A percentile compares a stretch with the other conserved stretches of the same genome.
Conservation (phyloP, 768 basidiomycete species). For the Phanerochaete carnosa region DNA sequence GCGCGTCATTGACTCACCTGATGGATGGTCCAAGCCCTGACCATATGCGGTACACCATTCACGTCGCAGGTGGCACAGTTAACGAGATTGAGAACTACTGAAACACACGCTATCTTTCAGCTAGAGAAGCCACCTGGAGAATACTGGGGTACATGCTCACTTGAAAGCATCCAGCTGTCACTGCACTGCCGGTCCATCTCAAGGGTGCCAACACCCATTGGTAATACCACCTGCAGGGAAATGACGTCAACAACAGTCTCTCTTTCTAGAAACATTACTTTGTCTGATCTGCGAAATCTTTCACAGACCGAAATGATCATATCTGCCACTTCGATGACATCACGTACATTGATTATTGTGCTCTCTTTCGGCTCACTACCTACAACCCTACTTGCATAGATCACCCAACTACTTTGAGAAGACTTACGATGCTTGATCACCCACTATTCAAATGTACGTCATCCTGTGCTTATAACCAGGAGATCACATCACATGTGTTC, state of each 20-base stretch:
- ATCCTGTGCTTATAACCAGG: constrained; percentile 1
- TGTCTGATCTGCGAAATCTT: constrained; percentile 9
- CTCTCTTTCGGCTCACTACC: constrained; percentile 13
- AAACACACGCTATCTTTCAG: constrained; percentile 23
- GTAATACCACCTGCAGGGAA: constrained; percentile 22
- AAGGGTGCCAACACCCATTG: constrained; percentile 8
- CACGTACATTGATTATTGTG: constrained; percentile 18
- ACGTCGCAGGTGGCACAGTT: not conserved
- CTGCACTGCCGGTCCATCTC: constrained; percentile 31
- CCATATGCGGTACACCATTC: not conserved
- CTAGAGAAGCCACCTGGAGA: constrained; percentile 32
- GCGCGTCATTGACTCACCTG: not conserved
- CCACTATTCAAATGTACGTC: constrained; percentile 13
- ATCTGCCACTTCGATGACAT: constrained; percentile 7
- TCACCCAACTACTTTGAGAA: constrained; percentile 12
- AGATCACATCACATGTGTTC: constrained; percentile 23
- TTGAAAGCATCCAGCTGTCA: constrained; percentile 31
- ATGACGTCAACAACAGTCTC: not conserved
- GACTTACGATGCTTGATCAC: not conserved
- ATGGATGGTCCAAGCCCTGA: constrained; percentile 21
- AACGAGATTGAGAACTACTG: constrained; percentile 36
- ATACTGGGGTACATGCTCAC: constrained; percentile 34
- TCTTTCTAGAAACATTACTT: constrained; percentile 21
- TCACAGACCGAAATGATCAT: not conserved
- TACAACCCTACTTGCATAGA: not conserved